These are phyloP conservation scores for Entrophospora sp. DNA, from an alignment of 192 early-diverging fungal species.

Conservation along the genomic window DNA sequence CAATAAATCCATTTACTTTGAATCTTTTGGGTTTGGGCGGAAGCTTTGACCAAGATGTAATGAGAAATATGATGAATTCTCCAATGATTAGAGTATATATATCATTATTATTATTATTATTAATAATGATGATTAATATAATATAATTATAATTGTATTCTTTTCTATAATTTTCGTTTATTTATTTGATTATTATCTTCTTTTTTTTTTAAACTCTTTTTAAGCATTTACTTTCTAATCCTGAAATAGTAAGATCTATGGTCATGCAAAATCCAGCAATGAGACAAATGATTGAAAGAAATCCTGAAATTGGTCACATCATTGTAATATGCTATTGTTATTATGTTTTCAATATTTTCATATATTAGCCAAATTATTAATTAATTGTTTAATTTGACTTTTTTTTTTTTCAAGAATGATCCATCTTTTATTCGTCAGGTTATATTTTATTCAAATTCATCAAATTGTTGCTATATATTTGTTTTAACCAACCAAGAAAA, in stretches of 20 bases:
- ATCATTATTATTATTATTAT: background rate
- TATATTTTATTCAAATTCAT: no score
- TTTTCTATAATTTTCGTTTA: conserved; percentile 2
- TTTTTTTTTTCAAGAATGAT: conserved; percentile 37
- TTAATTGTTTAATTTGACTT: no score
- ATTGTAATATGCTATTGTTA: conserved; percentile 19
- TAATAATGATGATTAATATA: background rate
- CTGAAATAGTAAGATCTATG: conserved; percentile 48
- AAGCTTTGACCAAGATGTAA: conserved; percentile 19
- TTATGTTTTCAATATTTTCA: no score
- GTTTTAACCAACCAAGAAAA: no score
- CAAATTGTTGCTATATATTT: no score
- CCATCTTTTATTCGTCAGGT: conserved; percentile 52
- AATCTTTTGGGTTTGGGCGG: conserved; percentile 12
- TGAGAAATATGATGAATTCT: conserved; percentile 31
- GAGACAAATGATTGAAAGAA: conserved; percentile 46
- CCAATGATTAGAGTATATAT: conserved; percentile 33
- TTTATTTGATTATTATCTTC: conserved; percentile 7
- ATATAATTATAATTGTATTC: background rate
- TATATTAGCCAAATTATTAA: no score
- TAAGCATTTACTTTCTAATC: conserved; percentile 36
- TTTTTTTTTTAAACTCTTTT: background rate
- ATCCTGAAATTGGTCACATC: conserved; percentile 54
- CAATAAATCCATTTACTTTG: conserved; percentile 14
- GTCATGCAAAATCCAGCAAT: conserved; percentile 56